Percentiles rank a stretch among this genome's conserved stretches.
phyloP scores from a whole-genome alignment of 805 yeast species.

The Kuraishia molischiana region DNA sequence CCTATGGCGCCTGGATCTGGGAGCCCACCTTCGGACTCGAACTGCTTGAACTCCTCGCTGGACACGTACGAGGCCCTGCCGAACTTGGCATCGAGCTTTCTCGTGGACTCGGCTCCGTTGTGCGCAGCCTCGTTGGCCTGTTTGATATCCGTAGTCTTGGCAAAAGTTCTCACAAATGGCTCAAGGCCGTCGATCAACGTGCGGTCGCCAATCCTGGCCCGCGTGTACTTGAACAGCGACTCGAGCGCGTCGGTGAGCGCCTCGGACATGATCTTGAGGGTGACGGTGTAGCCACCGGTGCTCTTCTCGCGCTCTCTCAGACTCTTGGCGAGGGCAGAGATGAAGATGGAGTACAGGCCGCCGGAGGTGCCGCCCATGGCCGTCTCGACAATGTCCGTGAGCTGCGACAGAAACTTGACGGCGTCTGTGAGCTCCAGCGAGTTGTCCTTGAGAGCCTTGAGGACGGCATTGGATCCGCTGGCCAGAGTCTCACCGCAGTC shows the following conservation, averaged over 20 bases:
- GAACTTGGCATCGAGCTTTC: conserved; percentile 68
- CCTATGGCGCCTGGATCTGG: conserved; percentile 98
- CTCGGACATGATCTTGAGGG: conserved; percentile 28
- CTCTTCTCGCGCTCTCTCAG: conserved; percentile 32
- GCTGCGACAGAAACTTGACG: conserved; percentile 50
- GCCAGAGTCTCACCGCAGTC: conserved; percentile 92
- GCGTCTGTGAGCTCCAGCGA: conserved; percentile 34
- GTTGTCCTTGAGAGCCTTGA: conserved; percentile 35
- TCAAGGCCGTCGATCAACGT: conserved; percentile 83
- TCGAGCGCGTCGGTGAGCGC: conserved; percentile 52
- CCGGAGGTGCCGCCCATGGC: conserved; percentile 99
- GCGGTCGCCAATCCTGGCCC: conserved; percentile 82
- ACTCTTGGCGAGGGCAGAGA: conserved; percentile 61
- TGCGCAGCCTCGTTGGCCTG: conserved; percentile 63
- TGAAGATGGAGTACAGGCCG: conserved; percentile 78
- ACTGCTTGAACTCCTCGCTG: conserved; percentile 42
- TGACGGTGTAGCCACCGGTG: conserved; percentile 18
- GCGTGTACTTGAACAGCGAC: conserved; percentile 75
- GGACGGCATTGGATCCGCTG: conserved; percentile 69
- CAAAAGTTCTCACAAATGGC: conserved; percentile 69
- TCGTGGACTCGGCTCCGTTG: conserved; percentile 70
- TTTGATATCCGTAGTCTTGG: conserved; percentile 36
- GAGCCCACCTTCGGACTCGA: conserved; percentile 53
- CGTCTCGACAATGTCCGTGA: conserved; percentile 73
- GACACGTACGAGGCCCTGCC: conserved; percentile 91